Percentiles rank a stretch among this genome's conserved stretches.
These are phyloP conservation scores for Chlamydomonas sp. DNA, from an alignment of 139 green algal genomes.

Conservation along the genomic window DNA sequence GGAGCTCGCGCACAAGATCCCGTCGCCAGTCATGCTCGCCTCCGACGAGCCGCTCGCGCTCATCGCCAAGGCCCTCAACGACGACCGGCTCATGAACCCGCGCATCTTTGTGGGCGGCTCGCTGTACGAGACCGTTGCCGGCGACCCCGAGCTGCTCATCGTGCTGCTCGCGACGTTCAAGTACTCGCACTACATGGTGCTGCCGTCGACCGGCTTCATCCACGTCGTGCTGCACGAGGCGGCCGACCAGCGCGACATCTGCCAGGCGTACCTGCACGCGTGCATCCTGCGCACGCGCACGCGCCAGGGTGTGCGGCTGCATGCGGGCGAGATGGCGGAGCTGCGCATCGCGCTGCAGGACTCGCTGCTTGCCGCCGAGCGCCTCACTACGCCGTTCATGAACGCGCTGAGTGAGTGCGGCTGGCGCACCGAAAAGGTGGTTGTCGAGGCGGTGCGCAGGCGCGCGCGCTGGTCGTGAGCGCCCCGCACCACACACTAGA, in stretches of 20 bases:
- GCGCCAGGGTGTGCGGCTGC: not conserved
- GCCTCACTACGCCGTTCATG: slow-evolving; percentile 26
- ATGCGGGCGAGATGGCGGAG: slow-evolving; percentile 7
- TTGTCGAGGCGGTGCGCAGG: slow-evolving; percentile 20
- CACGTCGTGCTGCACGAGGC: slow-evolving; percentile 34
- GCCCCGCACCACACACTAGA: too few species aligned
- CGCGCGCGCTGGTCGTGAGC: slow-evolving; percentile 23
- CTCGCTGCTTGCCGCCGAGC: slow-evolving; percentile 24
- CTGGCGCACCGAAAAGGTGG: slow-evolving; percentile 17
- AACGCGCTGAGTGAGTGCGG: slow-evolving; percentile 7
- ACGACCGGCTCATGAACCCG: slow-evolving; percentile 35
- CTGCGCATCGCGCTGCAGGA: slow-evolving; percentile 28
- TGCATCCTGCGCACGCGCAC: slow-evolving; percentile 28
- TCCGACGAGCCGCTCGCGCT: slow-evolving; percentile 39
- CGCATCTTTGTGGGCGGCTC: slow-evolving; percentile 33
- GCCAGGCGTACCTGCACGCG: slow-evolving; percentile 28
- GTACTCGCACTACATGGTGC: slow-evolving; percentile 20
- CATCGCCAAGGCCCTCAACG: slow-evolving; percentile 28
- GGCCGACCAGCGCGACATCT: slow-evolving; percentile 15
- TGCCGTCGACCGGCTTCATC: slow-evolving; percentile 9
- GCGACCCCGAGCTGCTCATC: slow-evolving; percentile 37
- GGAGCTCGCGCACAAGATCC: slow-evolving; percentile 25
- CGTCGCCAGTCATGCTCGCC: slow-evolving; percentile 42
- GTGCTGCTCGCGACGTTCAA: slow-evolving; percentile 43
- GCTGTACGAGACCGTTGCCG: slow-evolving; percentile 34